These are phyloP conservation scores for Metrosideros polymorpha DNA, from an alignment of 441 rosid genomes.

Conservation along the genomic window DNA sequence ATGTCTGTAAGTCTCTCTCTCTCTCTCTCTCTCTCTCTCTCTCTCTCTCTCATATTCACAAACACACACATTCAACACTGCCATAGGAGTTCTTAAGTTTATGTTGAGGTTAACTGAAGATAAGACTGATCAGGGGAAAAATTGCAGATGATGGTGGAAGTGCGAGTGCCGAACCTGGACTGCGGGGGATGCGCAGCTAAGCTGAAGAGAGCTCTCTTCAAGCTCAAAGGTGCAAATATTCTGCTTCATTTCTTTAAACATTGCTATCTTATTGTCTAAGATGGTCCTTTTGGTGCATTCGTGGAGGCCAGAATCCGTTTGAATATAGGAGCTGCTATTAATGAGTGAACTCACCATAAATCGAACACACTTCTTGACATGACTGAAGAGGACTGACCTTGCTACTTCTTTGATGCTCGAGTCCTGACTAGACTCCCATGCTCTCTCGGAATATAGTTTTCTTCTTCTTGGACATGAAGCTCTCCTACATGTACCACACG, in stretches of 20 bases:
- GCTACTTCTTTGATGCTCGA: not conserved
- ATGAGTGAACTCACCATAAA: not conserved
- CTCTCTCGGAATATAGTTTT: not conserved
- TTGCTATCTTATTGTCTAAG: not conserved
- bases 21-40: not conserved
- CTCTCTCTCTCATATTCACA: not conserved
- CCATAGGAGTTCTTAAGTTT: not conserved
- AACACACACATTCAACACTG: not conserved
- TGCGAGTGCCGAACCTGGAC: slow-evolving; percentile 82
- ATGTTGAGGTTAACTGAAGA: not conserved
- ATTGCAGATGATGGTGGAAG: slow-evolving; percentile 55
- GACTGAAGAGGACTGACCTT: not conserved
- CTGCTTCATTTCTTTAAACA: not conserved
- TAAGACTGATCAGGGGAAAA: not conserved
- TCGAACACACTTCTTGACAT: not conserved
- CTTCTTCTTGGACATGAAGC: not conserved
- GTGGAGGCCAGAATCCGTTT: not conserved
- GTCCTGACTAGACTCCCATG: not conserved
- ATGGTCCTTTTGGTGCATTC: not conserved
- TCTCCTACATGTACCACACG: not conserved
- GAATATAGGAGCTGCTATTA: not conserved
- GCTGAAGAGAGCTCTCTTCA: slow-evolving; percentile 69
- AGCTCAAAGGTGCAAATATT: slow-evolving; percentile 60
- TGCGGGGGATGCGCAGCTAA: slow-evolving; percentile 89
- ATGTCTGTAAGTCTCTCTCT: slow-evolving; percentile 28